Percentiles rank a stretch among this genome's conserved stretches.
phyloP scores from a whole-genome alignment of 176 grass and related monocot genomes.

The Eragrostis nindensis region DNA sequence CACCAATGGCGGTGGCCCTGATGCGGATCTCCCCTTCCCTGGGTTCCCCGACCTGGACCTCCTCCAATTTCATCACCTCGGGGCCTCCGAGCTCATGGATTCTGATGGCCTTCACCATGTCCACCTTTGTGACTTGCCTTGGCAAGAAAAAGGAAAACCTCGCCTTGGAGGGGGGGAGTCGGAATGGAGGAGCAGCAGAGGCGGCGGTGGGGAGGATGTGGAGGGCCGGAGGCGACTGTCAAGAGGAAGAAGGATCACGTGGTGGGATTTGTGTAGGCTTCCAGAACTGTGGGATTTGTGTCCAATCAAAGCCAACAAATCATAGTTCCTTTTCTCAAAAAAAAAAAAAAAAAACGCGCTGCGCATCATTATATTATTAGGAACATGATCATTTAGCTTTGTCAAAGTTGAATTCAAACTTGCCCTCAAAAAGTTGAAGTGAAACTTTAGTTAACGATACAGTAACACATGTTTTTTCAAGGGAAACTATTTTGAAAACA shows the following conservation, averaged over 20 bases:
- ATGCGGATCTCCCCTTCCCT: slow-evolving; percentile 79
- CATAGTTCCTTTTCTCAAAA: no score
- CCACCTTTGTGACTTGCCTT: background rate
- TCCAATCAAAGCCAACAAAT: no score
- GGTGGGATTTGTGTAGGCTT: no score
- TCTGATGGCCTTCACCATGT: slow-evolving; percentile 71
- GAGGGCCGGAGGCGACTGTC: background rate
- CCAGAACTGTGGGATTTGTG: no score
- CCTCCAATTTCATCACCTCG: slow-evolving; percentile 75
- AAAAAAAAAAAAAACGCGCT: no score
- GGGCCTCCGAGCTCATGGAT: slow-evolving; percentile 72
- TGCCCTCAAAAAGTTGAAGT: no score
- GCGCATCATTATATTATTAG: no score
- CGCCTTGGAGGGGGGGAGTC: background rate
- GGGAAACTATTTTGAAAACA: no score
- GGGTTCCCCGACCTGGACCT: slow-evolving; percentile 68
- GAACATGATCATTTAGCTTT: no score
- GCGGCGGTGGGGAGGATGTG: background rate
- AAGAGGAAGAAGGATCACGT: background rate
- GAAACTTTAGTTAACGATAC: no score
- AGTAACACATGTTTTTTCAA: no score
- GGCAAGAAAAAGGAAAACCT: background rate
- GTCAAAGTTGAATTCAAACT: no score
- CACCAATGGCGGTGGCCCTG: slow-evolving; percentile 72
- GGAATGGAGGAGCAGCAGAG: background rate